Percentiles rank a stretch among this genome's conserved stretches.
Evolutionary conservation across 768 basidiomycete genomes (phyloP).

Genomic region (Auricularia auricula-judae): DNA sequence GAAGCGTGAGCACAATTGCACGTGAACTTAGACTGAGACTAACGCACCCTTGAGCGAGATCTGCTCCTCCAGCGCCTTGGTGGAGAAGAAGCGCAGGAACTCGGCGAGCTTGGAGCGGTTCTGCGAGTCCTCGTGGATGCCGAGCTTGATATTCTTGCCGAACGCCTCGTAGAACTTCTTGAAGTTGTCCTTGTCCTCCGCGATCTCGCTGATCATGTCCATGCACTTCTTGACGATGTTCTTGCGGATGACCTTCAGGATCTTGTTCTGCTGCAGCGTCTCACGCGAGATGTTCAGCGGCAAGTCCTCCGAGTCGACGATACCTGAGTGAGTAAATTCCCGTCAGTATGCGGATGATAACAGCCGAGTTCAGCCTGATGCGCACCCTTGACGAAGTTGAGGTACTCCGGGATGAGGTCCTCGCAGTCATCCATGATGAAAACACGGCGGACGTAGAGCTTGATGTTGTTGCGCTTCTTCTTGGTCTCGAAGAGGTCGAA

Average conservation of each 20-base stretch:
- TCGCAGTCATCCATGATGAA: constrained; percentile 99
- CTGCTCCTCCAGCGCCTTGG: constrained; percentile 83
- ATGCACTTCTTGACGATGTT: constrained; percentile 98
- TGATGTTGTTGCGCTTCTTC: constrained; percentile 99
- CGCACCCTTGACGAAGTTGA: constrained; percentile 97
- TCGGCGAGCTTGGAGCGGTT: constrained; percentile 99
- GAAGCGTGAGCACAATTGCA: too few relatives aligned
- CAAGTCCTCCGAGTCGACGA: constrained; percentile 99
- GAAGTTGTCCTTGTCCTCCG: constrained; percentile 99
- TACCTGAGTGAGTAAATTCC: constrained; percentile 21
- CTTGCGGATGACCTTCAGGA: constrained; percentile 98
- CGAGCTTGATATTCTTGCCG: constrained; percentile 98
- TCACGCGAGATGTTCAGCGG: constrained; percentile 99
- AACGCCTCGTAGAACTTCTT: constrained; percentile 95
- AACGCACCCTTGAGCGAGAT: constrained; percentile 87
- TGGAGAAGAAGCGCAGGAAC: constrained; percentile 97
- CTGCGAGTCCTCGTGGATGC: constrained; percentile 98
- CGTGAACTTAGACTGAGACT: too few relatives aligned
- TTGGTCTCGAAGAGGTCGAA: constrained; percentile 99
- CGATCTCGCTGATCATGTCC: constrained; percentile 90
- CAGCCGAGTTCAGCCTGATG: too few relatives aligned
- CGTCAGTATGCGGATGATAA: too few relatives aligned
- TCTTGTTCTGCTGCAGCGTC: constrained; percentile 99
- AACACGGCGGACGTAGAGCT: constrained; percentile 99
- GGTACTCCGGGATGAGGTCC: constrained; percentile 98